Base-by-base conservation (phyloP, 768 basidiomycete species). In the Strobilomyces echinocephalus region DNA sequence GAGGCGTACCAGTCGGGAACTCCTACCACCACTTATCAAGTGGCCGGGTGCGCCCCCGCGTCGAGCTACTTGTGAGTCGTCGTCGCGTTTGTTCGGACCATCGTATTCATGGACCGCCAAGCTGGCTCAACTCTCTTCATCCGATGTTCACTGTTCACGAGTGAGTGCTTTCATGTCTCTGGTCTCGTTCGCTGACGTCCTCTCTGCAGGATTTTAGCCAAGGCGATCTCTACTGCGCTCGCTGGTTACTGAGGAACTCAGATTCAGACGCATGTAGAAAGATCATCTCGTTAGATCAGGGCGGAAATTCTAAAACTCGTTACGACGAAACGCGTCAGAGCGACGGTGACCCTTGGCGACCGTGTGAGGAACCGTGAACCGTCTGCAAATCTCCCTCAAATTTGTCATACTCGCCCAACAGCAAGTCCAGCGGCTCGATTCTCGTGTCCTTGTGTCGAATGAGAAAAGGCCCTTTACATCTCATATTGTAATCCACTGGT, bases 61-160 rank as follows among this genome's bases (percentile, higher is more conserved):
- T 81, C 79, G 18, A 83, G 73, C 44, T 85, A 84, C 63, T 85
- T 85, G 83, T 83, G 62, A 72, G 81, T 73, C 14, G 6, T 16
- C 50, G 15, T 12, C 1, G 12, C 20, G n/a, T 31, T 30, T 7
- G 30, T 26, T 45, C 45, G 36, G n/a, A 28, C 8, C 4, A 14
- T 26, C 16, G 0, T n/a, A 15, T 49, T 59, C 21, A 56, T 10
- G 18, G 41, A 21, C 9, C 1, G 18, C 39, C 15, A 53, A 84
- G 82, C 69, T 84, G 83, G 83, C 61, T 84, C 44, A 84, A 85
- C 62, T 63, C 72, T 3, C 68, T 85, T 38, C 83, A 84, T 62
- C 83, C 82, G 26, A 59, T 84, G 18, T 85, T 82, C 59, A 81
- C 81, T 21, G 75, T 85, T 52, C 83, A 84, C 60, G 72, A 80